These are phyloP conservation scores for Mesembryanthemum crystallinum DNA, from an alignment of 148 eudicot species.

Conservation along the genomic window DNA sequence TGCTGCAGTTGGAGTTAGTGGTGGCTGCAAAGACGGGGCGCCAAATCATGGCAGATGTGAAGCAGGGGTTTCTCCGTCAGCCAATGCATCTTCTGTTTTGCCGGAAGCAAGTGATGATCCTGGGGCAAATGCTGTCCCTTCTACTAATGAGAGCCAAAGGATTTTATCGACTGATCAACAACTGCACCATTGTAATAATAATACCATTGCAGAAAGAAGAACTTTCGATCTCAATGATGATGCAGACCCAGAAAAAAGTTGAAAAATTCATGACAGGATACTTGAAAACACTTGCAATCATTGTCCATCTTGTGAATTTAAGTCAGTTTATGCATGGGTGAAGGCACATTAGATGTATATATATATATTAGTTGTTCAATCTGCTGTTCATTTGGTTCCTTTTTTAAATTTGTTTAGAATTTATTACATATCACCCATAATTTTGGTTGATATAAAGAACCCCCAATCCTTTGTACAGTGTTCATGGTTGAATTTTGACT, in stretches of 20 bases:
- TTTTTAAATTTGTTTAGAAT: too few species aligned
- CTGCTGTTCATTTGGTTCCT: too few species aligned
- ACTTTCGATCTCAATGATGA: slow-evolving; percentile 49
- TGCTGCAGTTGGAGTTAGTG: slow-evolving; percentile 7
- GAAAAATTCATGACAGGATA: neutral
- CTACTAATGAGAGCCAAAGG: slow-evolving; percentile 33
- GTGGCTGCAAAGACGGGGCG: slow-evolving; percentile 30
- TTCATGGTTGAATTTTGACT: too few species aligned
- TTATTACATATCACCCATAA: too few species aligned
- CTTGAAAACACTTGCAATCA: neutral
- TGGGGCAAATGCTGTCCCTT: slow-evolving; percentile 12
- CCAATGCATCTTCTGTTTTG: slow-evolving; percentile 3
- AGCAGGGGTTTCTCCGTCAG: slow-evolving; percentile 13
- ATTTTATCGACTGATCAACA: slow-evolving; percentile 31
- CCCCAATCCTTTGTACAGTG: too few species aligned
- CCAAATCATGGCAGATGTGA: slow-evolving; percentile 18
- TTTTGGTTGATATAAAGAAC: too few species aligned
- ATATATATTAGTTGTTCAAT: too few species aligned
- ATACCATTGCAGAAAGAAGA: slow-evolving; percentile 25
- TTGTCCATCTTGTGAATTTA: neutral
- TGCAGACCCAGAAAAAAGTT: slow-evolving; percentile 35
- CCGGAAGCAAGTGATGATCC: slow-evolving; percentile 15
- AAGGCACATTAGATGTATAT: neutral
- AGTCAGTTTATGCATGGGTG: neutral
- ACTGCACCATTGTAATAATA: slow-evolving; percentile 37